A percentile compares a stretch with the other conserved stretches of the same genome.
Evolutionary conservation across 108 stramenopile genomes (phyloP).

Genomic region (Parietichytrium sp.): DNA sequence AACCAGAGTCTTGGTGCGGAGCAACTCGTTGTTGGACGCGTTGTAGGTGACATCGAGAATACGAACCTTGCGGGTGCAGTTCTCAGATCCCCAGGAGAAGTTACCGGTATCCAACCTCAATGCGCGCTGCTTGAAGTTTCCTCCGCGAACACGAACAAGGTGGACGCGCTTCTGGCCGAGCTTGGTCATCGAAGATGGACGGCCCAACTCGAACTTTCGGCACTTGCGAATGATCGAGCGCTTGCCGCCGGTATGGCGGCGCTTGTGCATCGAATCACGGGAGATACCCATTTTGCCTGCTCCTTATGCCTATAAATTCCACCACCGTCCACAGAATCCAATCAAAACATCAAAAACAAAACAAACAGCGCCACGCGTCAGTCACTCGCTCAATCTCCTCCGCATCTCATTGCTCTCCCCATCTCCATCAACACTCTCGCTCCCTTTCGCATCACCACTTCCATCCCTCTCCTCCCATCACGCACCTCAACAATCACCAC

Average conservation of each 20-base stretch:
- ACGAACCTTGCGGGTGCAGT: slow-evolving; percentile 96
- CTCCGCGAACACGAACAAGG: slow-evolving; percentile 86
- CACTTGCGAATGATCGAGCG: slow-evolving; percentile 93
- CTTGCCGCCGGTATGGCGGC: slow-evolving; percentile 98
- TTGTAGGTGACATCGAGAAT: slow-evolving; percentile 99
- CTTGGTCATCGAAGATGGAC: slow-evolving; percentile 97
- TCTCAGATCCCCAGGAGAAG: slow-evolving; percentile 98
- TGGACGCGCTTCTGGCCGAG: slow-evolving; percentile 89
- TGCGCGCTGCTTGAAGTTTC: slow-evolving; percentile 95
- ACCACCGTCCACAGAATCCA: too few relatives aligned
- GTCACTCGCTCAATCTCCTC: too few relatives aligned
- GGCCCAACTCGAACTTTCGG: slow-evolving; percentile 97
- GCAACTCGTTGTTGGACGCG: slow-evolving; percentile 99
- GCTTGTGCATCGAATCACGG: slow-evolving; percentile 97
- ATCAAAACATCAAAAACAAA: too few relatives aligned
- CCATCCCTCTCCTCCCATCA: too few relatives aligned
- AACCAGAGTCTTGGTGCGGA: slow-evolving; percentile 99
- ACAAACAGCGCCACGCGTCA: too few relatives aligned
- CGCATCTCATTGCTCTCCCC: too few relatives aligned
- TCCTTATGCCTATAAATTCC: too few relatives aligned
- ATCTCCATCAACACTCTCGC: too few relatives aligned
- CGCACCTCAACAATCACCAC: too few relatives aligned
- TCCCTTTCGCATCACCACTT: too few relatives aligned
- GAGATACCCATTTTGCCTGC: slow-evolving; percentile 80
- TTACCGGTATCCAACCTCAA: slow-evolving; percentile 91